A percentile compares a stretch with the other conserved stretches of the same genome.
Evolutionary conservation across 2,329 filamentous ascomycete genomes (phyloP).

Genomic region (Periconia digitata): DNA sequence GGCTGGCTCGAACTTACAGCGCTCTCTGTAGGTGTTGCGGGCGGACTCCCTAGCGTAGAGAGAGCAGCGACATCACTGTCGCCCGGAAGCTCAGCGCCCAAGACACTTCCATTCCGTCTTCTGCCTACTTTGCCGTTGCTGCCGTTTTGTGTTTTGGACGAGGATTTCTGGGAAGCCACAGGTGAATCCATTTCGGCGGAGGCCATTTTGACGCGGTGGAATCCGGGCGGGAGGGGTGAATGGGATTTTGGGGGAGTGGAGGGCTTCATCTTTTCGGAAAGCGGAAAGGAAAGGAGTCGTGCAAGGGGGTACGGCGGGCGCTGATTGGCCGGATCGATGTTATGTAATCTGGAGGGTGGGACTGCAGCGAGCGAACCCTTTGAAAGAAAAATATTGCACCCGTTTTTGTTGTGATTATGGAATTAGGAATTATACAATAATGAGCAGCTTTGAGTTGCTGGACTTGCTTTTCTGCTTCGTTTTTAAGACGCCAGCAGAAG

Average conservation of each 20-base stretch:
- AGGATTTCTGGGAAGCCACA: slow-evolving; percentile 26
- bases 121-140: slow-evolving; percentile 24
- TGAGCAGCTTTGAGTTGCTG: neutral
- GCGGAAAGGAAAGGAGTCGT: slow-evolving; percentile 12
- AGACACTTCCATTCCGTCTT: slow-evolving; percentile 50
- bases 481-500: neutral
- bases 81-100: slow-evolving; percentile 55
- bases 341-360: neutral
- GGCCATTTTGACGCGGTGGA: slow-evolving; percentile 17
- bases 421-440: neutral
- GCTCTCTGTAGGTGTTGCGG: slow-evolving; percentile 15
- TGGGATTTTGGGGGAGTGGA: slow-evolving; percentile 5
- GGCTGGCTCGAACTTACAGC: slow-evolving; percentile 18
- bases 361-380: neutral
- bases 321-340: slow-evolving; percentile 5
- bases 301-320: slow-evolving; percentile 4
- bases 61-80: slow-evolving; percentile 55
- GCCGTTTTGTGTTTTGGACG: slow-evolving; percentile 11
- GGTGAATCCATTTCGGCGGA: slow-evolving; percentile 31
- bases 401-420: no score
- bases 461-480: neutral
- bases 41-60: slow-evolving; percentile 45
- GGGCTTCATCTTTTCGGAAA: slow-evolving; percentile 8
- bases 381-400: no score
- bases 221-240: slow-evolving; percentile 10